phyloP scores from a whole-genome alignment of 2,329 filamentous ascomycete genomes.

The Ophiocordyceps sinensis region DNA sequence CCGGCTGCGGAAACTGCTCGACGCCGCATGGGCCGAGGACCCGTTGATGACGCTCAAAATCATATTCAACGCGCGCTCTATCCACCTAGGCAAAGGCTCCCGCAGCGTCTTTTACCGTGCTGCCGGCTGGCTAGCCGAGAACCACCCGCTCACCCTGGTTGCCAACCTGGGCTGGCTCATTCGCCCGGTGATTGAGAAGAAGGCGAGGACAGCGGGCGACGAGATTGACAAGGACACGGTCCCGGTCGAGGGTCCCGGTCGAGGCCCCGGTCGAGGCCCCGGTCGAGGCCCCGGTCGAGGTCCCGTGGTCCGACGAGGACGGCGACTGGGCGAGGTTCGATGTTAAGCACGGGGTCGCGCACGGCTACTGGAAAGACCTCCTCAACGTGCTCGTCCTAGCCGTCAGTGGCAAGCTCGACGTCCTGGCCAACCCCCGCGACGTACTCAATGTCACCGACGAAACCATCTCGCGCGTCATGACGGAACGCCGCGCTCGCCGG shows the following conservation, averaged over 20 bases:
- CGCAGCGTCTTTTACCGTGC: constrained; percentile 33
- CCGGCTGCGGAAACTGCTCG: constrained; percentile 16
- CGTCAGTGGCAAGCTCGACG: constrained; percentile 29
- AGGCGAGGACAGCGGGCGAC: constrained; percentile 21
- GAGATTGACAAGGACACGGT: constrained; percentile 4
- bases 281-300: too few relatives aligned
- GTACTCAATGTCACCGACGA: constrained; percentile 24
- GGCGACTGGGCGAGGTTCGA: constrained; percentile 17
- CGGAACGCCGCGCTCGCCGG: not conserved
- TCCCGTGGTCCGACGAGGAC: not conserved
- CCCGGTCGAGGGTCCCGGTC: not conserved
- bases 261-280: too few relatives aligned
- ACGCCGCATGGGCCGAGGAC: constrained; percentile 34
- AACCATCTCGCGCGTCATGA: constrained; percentile 4
- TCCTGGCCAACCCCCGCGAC: constrained; percentile 21
- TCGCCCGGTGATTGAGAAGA: constrained; percentile 41
- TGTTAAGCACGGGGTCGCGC: constrained; percentile 32
- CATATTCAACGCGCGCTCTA: constrained; percentile 46
- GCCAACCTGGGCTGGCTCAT: constrained; percentile 40
- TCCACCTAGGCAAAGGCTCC: constrained; percentile 42
- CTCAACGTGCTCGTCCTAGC: constrained; percentile 40
- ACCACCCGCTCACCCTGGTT: constrained; percentile 39
- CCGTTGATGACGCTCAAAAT: constrained; percentile 37
- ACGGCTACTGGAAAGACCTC: constrained; percentile 50
- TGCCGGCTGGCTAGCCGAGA: constrained; percentile 39